Conservation (phyloP, 805 yeast genomes). For the Myxozyma melibiosi region DNA sequence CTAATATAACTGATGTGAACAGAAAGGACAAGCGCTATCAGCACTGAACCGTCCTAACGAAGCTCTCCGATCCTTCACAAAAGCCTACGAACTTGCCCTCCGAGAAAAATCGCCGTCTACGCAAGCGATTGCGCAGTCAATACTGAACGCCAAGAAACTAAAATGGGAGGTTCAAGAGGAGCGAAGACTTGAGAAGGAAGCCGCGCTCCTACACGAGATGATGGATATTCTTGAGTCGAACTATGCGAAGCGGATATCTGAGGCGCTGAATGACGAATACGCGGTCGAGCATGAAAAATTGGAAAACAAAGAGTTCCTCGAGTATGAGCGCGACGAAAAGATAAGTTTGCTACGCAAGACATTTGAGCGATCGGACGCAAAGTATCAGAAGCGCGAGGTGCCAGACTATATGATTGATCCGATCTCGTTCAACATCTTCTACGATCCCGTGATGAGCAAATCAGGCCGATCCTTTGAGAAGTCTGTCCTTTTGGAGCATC, state of each 20-base stretch:
- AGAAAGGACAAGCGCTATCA: conserved; percentile 38
- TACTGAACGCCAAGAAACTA: conserved; percentile 35
- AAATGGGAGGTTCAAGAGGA: conserved; percentile 38
- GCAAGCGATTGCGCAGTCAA: conserved; percentile 34
- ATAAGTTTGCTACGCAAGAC: conserved; percentile 29
- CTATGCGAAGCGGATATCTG: conserved; percentile 13
- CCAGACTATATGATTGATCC: conserved; percentile 49
- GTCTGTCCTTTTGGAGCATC: conserved; percentile 45
- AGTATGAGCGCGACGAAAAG: conserved; percentile 31
- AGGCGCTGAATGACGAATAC: conserved; percentile 15
- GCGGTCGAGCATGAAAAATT: conserved; percentile 27
- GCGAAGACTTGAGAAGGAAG: conserved; percentile 32
- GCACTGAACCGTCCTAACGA: conserved; percentile 38
- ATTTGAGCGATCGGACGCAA: conserved; percentile 36
- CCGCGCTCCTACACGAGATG: conserved; percentile 37
- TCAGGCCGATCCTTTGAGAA: conserved; percentile 50
- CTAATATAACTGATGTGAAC: background rate
- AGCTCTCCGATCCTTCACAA: conserved; percentile 36
- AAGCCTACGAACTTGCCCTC: conserved; percentile 40
- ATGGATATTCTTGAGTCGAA: conserved; percentile 31
- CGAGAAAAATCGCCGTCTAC: conserved; percentile 38
- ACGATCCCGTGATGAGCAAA: conserved; percentile 50
- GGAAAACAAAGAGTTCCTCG: conserved; percentile 34
- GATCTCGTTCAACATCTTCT: conserved; percentile 46
- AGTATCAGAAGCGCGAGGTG: conserved; percentile 36